phyloP scores from a whole-genome alignment of 129 eudicot genomes.

The Lonicera japonica region DNA sequence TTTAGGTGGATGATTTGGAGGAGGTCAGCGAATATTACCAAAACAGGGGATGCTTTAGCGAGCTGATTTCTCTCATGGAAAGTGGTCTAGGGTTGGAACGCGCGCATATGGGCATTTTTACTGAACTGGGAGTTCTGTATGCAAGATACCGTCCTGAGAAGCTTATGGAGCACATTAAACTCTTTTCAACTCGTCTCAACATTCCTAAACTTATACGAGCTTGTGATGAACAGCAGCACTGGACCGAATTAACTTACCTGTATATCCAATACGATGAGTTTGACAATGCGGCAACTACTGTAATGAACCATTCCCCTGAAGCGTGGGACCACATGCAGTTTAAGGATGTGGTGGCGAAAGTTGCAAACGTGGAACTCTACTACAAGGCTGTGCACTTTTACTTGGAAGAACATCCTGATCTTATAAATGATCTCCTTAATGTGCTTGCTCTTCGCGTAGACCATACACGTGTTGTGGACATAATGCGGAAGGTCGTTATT shows the following conservation, averaged over 20 bases:
- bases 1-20: constrained; percentile 65
- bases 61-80: constrained; percentile 66
- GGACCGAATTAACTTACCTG: constrained; percentile 52
- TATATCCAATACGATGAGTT: constrained; percentile 65
- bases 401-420: constrained; percentile 74
- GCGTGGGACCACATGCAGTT: constrained; percentile 83
- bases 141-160: constrained; percentile 70
- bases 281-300: constrained; percentile 66
- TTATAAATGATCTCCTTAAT: constrained; percentile 53
- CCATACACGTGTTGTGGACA: constrained; percentile 67
- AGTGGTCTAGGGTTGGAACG: constrained; percentile 73
- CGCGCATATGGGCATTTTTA: constrained; percentile 72
- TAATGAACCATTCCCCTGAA: constrained; percentile 73
- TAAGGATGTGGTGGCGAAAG: constrained; percentile 57
- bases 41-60: constrained; percentile 66
- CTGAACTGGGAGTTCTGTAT: constrained; percentile 63
- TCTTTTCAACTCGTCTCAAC: constrained; percentile 58
- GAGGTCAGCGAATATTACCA: constrained; percentile 65
- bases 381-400: constrained; percentile 71
- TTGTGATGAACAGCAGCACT: constrained; percentile 72
- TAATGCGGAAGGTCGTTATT: constrained; percentile 53
- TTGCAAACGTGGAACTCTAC: constrained; percentile 62
- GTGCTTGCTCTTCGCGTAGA: constrained; percentile 73
- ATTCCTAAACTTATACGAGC: constrained; percentile 67
- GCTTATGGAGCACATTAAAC: constrained; percentile 71